Evolutionary conservation across 805 yeast species (phyloP), one percentile per base, ranked within the genome.

Genomic region (Starmerella ratchasimensis): DNA sequence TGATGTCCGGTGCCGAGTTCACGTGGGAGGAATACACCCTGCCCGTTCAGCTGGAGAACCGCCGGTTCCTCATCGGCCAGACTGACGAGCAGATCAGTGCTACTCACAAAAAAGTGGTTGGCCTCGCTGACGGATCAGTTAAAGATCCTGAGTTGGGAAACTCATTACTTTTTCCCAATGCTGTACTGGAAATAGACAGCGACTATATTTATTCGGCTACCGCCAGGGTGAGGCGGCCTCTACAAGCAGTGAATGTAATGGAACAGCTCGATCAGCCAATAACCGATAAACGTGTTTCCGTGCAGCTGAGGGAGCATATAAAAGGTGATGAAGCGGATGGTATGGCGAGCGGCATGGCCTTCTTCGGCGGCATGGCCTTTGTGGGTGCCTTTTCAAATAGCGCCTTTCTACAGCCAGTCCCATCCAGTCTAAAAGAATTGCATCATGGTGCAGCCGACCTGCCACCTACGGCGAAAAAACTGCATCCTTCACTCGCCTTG

Each of bases 71-170:
- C 4, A 3, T 32, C 9, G 43, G 42, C 13, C 9, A 23, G 8
- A 2, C 31, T 2, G 43, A 42, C 15, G 32, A 41, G 5, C n/a
- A 9, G 13, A 19, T 42, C 4, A 42, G 44, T 2, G 48, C 48
- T 9, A 16, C 17, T 0, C 14, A 23, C 20, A 29, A 14, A 3
- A 37, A 31, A 17, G 7, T 22, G 25, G 15, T 19, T 4, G 39
- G 33, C 4, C 27, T 18, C 21, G 4, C 13, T 18, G 14, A 32
- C n/a, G 35, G 35, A 17, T 22, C 13, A 4, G 7, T 32, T 7
- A 5, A 32, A 11, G 27, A 24, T 24, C 11, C n/a, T 24, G 13
- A 11, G 27, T n/a, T n/a, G n/a, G n/a, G n/a, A 4, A 13, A 11
- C 23, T 11, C 23, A 4, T 11, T 19, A 6, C 41, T 39, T 3